phyloP scores from a whole-genome alignment of 495 filamentous ascomycete species.

The Trichoderma orchidacearum region DNA sequence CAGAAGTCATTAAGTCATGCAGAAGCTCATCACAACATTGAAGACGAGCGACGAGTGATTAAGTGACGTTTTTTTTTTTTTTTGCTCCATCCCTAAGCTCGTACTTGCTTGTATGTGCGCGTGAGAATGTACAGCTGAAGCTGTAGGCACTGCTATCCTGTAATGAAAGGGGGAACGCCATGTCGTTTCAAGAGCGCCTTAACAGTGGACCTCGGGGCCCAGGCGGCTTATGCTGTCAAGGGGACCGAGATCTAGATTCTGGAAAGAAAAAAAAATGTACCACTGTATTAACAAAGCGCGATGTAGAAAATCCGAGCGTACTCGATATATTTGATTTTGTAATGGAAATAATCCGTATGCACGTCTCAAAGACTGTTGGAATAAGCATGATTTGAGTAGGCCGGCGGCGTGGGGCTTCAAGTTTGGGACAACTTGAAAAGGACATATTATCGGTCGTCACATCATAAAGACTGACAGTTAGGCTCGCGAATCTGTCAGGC shows the following conservation, averaged over 20 bases:
- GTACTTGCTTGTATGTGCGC: background rate
- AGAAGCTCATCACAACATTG: too few relatives aligned
- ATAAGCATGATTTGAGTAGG: background rate
- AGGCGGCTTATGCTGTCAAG: background rate
- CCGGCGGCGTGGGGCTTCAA: background rate
- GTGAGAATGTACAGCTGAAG: background rate
- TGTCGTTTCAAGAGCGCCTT: background rate
- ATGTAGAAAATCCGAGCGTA: too few relatives aligned
- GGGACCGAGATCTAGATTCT: background rate
- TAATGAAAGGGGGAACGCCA: background rate
- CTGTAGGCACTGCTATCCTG: background rate
- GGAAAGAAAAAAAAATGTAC: background rate
- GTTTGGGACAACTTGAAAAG: background rate
- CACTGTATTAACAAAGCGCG: background rate
- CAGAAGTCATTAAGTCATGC: too few relatives aligned
- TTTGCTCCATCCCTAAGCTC: too few relatives aligned
- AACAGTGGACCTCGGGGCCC: background rate
- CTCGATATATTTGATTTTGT: too few relatives aligned
- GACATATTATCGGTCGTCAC: background rate
- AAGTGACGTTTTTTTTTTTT: too few relatives aligned
- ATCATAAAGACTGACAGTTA: background rate
- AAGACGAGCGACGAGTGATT: too few relatives aligned
- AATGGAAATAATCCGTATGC: background rate
- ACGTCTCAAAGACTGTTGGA: background rate
- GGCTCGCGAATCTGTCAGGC: background rate